A percentile compares a stretch with the other conserved stretches of the same genome.
These are phyloP conservation scores for Dendrocalamus latiflorus DNA, from an alignment of 202 grass and related monocot genomes.

Conservation along the genomic window DNA sequence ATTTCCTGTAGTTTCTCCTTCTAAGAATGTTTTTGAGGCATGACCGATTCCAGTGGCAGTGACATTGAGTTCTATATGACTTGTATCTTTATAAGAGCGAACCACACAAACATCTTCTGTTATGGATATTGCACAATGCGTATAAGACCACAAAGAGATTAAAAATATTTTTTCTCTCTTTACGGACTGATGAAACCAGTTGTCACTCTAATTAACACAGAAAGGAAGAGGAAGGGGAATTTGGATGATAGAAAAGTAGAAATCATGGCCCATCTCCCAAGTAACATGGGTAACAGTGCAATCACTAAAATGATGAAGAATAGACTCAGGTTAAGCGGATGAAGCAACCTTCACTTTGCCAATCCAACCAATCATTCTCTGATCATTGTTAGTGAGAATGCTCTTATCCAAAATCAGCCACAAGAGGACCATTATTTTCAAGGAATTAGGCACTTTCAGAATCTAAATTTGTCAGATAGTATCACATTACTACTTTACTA, in stretches of 20 bases:
- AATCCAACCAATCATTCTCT: neutral
- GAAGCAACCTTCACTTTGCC: neutral
- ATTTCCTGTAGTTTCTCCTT: slow-evolving; percentile 1
- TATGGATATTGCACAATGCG: neutral
- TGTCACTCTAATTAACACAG: neutral
- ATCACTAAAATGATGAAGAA: neutral
- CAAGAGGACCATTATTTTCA: neutral
- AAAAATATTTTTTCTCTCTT: neutral
- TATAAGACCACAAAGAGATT: neutral
- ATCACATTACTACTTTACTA: neutral
- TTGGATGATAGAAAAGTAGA: neutral
- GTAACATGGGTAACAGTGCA: neutral
- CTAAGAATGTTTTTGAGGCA: neutral
- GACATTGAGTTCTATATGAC: neutral
- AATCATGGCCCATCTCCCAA: neutral
- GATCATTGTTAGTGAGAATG: neutral
- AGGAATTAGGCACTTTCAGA: neutral
- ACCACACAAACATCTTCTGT: neutral
- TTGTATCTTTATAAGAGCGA: neutral
- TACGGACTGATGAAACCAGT: neutral
- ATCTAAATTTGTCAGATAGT: neutral
- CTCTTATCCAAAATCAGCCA: neutral
- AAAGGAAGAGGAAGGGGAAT: neutral
- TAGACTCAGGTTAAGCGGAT: neutral
- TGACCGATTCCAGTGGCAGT: neutral